Base-by-base conservation (phyloP, 495 filamentous ascomycete genomes). In the Penicillium fimorum region DNA sequence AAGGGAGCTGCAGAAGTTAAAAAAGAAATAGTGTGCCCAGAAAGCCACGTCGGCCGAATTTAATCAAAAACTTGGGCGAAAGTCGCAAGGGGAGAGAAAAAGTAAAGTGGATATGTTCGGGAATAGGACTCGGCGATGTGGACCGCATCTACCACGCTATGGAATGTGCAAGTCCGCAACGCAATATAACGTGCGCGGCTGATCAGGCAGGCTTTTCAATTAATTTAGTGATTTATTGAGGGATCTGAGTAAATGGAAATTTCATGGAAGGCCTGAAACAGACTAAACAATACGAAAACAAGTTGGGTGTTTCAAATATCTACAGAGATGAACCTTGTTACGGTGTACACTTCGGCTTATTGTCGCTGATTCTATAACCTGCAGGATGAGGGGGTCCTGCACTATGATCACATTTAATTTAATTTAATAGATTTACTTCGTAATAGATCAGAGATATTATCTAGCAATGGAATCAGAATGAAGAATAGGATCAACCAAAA, bases 101-200 rank as follows among this genome's bases (percentile, higher is more conserved):
- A 50, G 55, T 44, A 55, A 59, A 60, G 46, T 55, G 60, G 57
- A 49, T 32, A 30, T 37, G 61, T 3, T 30, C 44, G 44, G 25
- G 25, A 18, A 38, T n/a, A 17, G 6, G 35, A n/a, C n/a, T 38
- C 15, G 33, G 53, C 53, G 48, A 24, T 47, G 60, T 56, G 58
- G 58, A 56, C 41, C 50, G 54, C 42, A 17, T 59, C 53, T 35
- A 58, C 65, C 63, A 49, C 62, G 56, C 53, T 47, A 38, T 50
- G 53, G 65, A 68, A 68, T 68, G 63, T 20, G 20, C 33, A 13
- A 38, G n/a, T 27, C 13, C 20, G 20, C 35, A 22, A 13, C 24
- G 12, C 32, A n/a, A 46, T 42, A 10, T 47, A 47, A 37, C 42
- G 51, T 33, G 29, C 8, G 15, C 47, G 27, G 47, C 55, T 57